Base-by-base conservation (phyloP, 2,329 filamentous ascomycete genomes). In the Cercospora citrullina region DNA sequence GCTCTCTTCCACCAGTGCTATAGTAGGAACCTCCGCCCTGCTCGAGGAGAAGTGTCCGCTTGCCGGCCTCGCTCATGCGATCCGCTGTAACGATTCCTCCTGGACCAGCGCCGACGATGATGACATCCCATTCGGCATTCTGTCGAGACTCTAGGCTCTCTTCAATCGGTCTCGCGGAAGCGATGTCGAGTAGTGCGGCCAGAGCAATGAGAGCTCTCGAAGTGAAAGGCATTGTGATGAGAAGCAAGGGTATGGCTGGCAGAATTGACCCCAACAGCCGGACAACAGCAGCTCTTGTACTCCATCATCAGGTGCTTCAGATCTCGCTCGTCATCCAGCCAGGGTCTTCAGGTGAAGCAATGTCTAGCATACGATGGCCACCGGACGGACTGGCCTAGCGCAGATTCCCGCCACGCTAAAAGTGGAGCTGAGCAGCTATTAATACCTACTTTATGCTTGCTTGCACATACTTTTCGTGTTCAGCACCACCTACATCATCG, bases 41-140 rank as follows among this genome's bases (percentile, higher is more conserved):
- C 72, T 87, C 85, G 4, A 87, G 78, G 0, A 87, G 78, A 28
- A 87, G 79, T 0, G 84, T 86, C 71, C 81, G 82, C 69, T 84
- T 82, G 31, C 84, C 84, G 10, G 82, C 81, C 69, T 85, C 84
- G 63, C 84, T 84, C 75, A 87, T 77, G 60, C 83, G 77, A 63
- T 84, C 82, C 31, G 84, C 83, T 36, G 84, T 81, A 31, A 86
- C 83, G 63, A 87, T 84, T 5, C 85, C 84, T 7, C 84, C 84
- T 7, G 84, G 83, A 31, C 84, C 85, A 39, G 83, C 82, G n/a
- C 68, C 83, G 18, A 84, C 79, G 16, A 85, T 75, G 58, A 85
- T 84, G 39, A 72, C 73, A 63, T 72, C 71, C 68, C 70, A 72
- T 48, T 72, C 62, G 28, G 45, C 53, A 59, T 64, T 48, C 9